Evolutionary conservation across 1,284 basidiomycete species (phyloP), one percentile per base, ranked within the genome.

Genomic region (Naganishia cerealis): DNA sequence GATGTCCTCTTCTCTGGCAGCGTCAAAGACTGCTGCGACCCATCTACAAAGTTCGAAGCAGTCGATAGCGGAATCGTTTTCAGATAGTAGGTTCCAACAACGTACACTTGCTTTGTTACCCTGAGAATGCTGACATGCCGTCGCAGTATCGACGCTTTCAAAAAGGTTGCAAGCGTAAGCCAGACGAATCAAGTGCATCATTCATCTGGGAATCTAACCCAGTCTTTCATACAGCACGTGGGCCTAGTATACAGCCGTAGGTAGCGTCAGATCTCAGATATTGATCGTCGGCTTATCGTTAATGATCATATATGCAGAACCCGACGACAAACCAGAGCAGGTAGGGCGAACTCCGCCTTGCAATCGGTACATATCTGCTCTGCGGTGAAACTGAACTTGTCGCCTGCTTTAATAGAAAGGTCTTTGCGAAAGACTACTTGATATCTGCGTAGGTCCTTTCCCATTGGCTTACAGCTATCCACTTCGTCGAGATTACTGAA

Each of bases 121-220:
- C n/a, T 24, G 1, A 7, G 9, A 50, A 50, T 24, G 46, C n/a
- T 36, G 4, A 16, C 36, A 54, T 15, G 29, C 38, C 1, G 26
- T 48, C 13, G 15, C 71, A 80, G 79, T 58, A 73, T 81, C 46
- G 69, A 74, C 10, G 76, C 77, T 0, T 70, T 79, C 13, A 71
- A 71, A 3, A 80, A 79, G 18, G 74, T 77, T 21, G 76, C 79
- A 3, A 81, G 80, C 68, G 79, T 80, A 40, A 70, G 78, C 72
- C 0, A 8, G 8, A 7, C 3, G 15, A 10, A 48, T 43, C 26
- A 2, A 57, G 36, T 7, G 18, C 13, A 0, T 24, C n/a, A 24
- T 12, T 21, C 1, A n/a, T 50, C 29, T 6, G 15, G n/a, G 6
- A 36, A n/a, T 26, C 3, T 21, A n/a, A 59, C 13, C 6, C 21